Percentiles rank a stretch among this genome's conserved stretches.
Conservation (phyloP, 345 rosid genomes). For the Populus deltoides region DNA sequence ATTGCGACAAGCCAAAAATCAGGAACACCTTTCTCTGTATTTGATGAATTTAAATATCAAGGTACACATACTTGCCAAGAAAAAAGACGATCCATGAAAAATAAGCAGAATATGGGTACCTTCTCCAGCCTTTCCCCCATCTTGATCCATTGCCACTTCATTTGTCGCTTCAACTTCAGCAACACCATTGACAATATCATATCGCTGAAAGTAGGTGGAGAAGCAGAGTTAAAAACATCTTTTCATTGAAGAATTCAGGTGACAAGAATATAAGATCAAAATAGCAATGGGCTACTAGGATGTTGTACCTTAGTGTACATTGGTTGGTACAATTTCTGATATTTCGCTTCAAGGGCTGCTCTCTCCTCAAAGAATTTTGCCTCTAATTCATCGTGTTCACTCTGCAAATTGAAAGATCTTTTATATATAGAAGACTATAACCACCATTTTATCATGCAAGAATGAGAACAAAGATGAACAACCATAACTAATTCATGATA, state of each 20-base stretch:
- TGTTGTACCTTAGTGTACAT: constrained; percentile 60
- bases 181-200: constrained; percentile 80
- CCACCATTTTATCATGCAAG: background rate
- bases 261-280: background rate
- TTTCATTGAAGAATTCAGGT: background rate
- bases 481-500: background rate
- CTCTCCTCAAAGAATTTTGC: constrained; percentile 88
- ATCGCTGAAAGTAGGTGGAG: constrained; percentile 50
- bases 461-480: background rate
- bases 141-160: constrained; percentile 48
- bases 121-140: constrained; percentile 54
- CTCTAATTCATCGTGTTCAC: constrained; percentile 78
- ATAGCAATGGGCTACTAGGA: background rate
- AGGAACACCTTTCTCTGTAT: constrained; percentile 91
- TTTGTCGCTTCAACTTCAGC: constrained; percentile 53
- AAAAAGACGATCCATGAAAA: background rate
- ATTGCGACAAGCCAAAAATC: constrained; percentile 89
- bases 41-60: constrained; percentile 15
- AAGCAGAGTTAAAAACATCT: background rate
- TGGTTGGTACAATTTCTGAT: constrained; percentile 82
- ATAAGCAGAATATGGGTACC: constrained; percentile 36
- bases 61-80: background rate
- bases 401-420: constrained; percentile 36
- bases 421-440: background rate
- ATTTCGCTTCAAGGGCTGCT: constrained; percentile 86